Base-by-base conservation (phyloP, 768 basidiomycete genomes). In the Tylopilus felleus region DNA sequence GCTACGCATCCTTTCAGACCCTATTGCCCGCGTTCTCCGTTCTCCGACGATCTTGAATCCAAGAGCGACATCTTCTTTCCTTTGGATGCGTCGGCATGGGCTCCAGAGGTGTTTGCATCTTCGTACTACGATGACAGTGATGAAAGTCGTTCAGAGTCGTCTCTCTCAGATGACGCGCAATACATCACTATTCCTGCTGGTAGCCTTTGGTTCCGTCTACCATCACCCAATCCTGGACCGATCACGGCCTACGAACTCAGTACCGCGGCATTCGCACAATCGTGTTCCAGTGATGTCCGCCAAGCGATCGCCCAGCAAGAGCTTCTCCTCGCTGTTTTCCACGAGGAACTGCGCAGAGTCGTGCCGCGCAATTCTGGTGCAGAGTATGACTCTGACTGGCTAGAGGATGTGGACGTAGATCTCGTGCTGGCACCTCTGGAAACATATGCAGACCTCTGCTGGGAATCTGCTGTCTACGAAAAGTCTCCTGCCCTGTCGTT, bases 111-210 rank as follows among this genome's bases (percentile, higher is more conserved):
- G 16, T 52, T 60, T 2, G 13, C 36, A 23, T 51, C 58, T 27
- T 52, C 51, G n/a, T 63, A 54, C 42, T 51, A 57, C 19, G 59
- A 60, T 23, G 58, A 61, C 31, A 62, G 60, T 16, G 70, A 64
- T 22, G 64, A 62, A 27, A 60, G 54, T 52, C 47, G 3, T 31
- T 60, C 63, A 8, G 60, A 50, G 4, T 63, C 61, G 9, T 54
- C 59, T 19, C 35, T 49, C 16, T 61, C 69, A 35, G 63, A 63
- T 23, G 66, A 69, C 42, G 70, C 65, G 4, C 77, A 79, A 58
- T 73, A 74, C 42, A 62, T 78, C 46, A 68, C 63, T 47, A 75
- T 79, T 44, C 67, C 71, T 12, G 64, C 58, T 31, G 71, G 71
- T 47, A 77, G 71, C 39, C 72, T 71, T 4, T 78, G 76, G 68